A percentile compares a stretch with the other conserved stretches of the same genome.
Conservation (phyloP, 495 filamentous ascomycete genomes). For the Hyaloscypha hepaticicola region DNA sequence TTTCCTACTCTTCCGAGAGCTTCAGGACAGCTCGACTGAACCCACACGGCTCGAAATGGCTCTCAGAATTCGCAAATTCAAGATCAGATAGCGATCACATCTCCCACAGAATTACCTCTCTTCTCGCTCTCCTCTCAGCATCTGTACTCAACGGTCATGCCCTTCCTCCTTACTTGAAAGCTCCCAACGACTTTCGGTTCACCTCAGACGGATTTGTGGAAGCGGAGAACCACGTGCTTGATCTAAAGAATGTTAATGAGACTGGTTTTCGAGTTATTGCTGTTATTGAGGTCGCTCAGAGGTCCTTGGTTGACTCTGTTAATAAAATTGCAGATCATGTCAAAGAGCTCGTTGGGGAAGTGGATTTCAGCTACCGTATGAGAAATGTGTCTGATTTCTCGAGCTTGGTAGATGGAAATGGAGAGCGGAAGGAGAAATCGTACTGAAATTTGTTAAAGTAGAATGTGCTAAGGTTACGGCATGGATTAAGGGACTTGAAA, state of each 20-base stretch:
- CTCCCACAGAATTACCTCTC: slow-evolving; percentile 60
- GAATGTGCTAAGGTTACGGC: not conserved
- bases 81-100: not conserved
- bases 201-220: slow-evolving; percentile 2
- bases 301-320: slow-evolving; percentile 69
- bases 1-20: slow-evolving; percentile 55
- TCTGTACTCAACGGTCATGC: slow-evolving; percentile 65
- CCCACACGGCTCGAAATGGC: not conserved
- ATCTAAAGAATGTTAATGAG: slow-evolving; percentile 65
- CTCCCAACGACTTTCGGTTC: not conserved
- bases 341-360: slow-evolving; percentile 70
- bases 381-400: not conserved
- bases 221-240: slow-evolving; percentile 46
- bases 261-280: slow-evolving; percentile 79
- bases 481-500: not conserved
- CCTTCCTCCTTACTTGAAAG: slow-evolving; percentile 61
- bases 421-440: not conserved
- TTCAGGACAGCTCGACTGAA: not conserved
- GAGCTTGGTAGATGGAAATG: not conserved
- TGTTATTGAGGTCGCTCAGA: slow-evolving; percentile 73
- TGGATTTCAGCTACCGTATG: slow-evolving; percentile 70
- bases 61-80: slow-evolving; percentile 10
- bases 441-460: not conserved
- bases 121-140: slow-evolving; percentile 71
- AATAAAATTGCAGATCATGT: slow-evolving; percentile 59